Evolutionary conservation across 495 filamentous ascomycete species (phyloP).

Genomic region (Penicillium dipodomyicola): DNA sequence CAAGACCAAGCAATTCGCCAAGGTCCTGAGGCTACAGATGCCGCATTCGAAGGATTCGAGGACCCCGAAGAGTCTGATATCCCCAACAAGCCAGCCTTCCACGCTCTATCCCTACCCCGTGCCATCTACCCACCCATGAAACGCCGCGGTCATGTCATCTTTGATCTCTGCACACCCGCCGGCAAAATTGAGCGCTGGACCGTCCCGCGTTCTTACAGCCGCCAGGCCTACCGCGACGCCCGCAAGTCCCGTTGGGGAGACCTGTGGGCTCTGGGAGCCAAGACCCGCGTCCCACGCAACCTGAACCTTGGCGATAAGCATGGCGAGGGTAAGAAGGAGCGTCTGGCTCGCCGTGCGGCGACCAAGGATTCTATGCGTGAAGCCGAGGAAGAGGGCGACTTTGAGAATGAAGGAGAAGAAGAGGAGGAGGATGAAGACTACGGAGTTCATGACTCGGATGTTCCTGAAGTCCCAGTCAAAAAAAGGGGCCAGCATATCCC

Average conservation of each 20-base stretch:
- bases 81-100: constrained; percentile 26
- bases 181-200: constrained; percentile 93
- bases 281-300: constrained; percentile 65
- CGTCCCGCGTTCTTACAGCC: constrained; percentile 76
- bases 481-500: constrained; percentile 45
- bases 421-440: constrained; percentile 27
- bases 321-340: constrained; percentile 53
- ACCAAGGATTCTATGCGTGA: constrained; percentile 29
- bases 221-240: constrained; percentile 82
- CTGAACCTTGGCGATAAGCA: constrained; percentile 61
- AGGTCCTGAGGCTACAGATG: constrained; percentile 43
- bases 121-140: constrained; percentile 79
- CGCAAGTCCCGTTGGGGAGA: constrained; percentile 91
- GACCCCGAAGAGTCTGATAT: constrained; percentile 19
- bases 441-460: constrained; percentile 16
- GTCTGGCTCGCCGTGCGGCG: constrained; percentile 37
- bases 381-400: constrained; percentile 20
- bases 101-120: constrained; percentile 73
- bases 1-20: constrained; percentile 40
- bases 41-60: constrained; percentile 53
- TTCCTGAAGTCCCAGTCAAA: constrained; percentile 23
- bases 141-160: constrained; percentile 76
- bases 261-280: constrained; percentile 91
- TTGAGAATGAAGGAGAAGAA: constrained; percentile 25
- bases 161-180: constrained; percentile 86